Percentiles rank a stretch among this genome's conserved stretches.
Conservation (phyloP, 768 basidiomycete genomes). For the Coprinellus aureogranulatus region DNA sequence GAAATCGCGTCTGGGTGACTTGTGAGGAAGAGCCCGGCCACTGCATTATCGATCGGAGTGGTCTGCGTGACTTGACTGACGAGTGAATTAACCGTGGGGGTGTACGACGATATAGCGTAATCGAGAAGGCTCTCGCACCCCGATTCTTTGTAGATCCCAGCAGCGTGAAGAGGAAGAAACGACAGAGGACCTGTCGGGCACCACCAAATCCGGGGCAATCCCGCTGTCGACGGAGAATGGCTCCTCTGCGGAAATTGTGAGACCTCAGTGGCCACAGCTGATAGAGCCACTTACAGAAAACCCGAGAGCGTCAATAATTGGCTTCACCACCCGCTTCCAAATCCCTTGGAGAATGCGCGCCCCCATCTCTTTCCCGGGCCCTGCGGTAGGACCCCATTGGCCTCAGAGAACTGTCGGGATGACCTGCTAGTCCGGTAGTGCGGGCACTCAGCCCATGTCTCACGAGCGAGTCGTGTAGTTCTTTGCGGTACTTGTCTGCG, state of each 20-base stretch:
- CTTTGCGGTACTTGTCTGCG: not conserved
- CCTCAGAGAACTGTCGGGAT: not conserved
- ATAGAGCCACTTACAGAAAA: constrained; percentile 1
- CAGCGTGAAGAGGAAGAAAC: constrained; percentile 13
- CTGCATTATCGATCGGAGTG: not conserved
- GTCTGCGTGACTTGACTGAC: not conserved
- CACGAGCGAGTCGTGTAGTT: not conserved
- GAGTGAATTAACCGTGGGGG: not conserved
- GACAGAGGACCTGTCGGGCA: constrained; percentile 10
- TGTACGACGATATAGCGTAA: not conserved
- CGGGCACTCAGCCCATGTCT: not conserved
- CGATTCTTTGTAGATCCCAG: not conserved
- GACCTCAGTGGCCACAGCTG: no score
- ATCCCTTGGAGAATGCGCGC: not conserved
- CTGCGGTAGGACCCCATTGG: no score
- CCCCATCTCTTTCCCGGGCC: not conserved
- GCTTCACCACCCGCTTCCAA: constrained; percentile 4
- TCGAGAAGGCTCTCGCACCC: not conserved
- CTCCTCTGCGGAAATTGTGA: not conserved
- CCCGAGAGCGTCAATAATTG: constrained; percentile 8
- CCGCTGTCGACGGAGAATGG: not conserved
- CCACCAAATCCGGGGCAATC: constrained; percentile 11
- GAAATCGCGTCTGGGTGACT: not conserved
- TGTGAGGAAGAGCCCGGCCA: not conserved
- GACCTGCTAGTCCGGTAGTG: not conserved